phyloP scores from a whole-genome alignment of 805 yeast species.

The Grigorovia jiainica region DNA sequence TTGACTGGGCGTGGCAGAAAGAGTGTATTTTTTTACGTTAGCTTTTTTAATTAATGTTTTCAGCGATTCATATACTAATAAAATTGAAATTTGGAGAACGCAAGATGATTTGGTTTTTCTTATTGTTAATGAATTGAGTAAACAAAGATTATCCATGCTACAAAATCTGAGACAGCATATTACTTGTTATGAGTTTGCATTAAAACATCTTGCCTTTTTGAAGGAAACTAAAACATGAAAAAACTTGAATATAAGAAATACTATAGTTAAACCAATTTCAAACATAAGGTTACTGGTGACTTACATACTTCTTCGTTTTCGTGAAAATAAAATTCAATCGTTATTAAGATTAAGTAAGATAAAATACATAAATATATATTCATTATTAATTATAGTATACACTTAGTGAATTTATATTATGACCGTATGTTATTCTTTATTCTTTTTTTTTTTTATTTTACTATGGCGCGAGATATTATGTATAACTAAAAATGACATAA shows the following conservation, averaged over 20 bases:
- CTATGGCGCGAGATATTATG: too few species aligned
- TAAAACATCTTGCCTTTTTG: conserved; percentile 22
- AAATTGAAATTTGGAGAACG: conserved; percentile 34
- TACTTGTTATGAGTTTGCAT: conserved; percentile 53
- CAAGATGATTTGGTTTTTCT: conserved; percentile 48
- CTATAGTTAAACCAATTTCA: too few species aligned
- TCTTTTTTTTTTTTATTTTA: too few species aligned
- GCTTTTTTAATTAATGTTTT: conserved; percentile 37
- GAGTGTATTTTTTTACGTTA: conserved; percentile 71
- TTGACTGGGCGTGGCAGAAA: conserved; percentile 97
- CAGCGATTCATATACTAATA: conserved; percentile 29
- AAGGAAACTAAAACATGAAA: conserved; percentile 6
- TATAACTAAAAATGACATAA: background rate
- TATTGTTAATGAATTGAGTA: conserved; percentile 52
- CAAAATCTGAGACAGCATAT: conserved; percentile 65
- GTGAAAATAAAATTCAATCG: too few species aligned
- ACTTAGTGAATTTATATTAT: too few species aligned
- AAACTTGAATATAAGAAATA: too few species aligned
- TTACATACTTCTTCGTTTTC: too few species aligned
- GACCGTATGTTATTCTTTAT: too few species aligned
- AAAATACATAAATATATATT: too few species aligned
- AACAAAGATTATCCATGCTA: conserved; percentile 69
- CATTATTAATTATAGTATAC: too few species aligned
- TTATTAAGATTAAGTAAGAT: too few species aligned
- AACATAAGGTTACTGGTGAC: too few species aligned